These are phyloP conservation scores for Helicocarpus griseus DNA, from an alignment of 2,329 filamentous ascomycete genomes.

Conservation along the genomic window DNA sequence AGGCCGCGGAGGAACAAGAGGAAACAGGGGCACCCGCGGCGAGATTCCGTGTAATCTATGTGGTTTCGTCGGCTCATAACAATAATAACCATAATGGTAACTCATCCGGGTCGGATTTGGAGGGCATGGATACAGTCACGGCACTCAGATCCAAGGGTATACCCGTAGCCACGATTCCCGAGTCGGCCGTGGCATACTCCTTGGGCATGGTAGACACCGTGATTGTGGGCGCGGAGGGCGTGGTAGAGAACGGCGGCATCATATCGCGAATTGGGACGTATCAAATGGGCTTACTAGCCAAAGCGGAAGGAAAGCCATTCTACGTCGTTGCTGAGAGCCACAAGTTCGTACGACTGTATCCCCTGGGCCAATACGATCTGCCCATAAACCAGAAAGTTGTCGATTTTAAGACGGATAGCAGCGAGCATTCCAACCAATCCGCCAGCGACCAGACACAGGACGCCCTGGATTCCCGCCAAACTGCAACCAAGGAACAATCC, in stretches of 20 bases:
- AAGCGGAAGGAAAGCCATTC: conserved; percentile 63
- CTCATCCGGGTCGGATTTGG: conserved; percentile 35
- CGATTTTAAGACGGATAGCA: conserved; percentile 55
- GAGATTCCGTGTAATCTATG: conserved; percentile 76
- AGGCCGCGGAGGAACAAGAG: conserved; percentile 58
- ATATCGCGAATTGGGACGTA: conserved; percentile 80
- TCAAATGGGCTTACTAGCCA: conserved; percentile 75
- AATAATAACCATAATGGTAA: conserved; percentile 18
- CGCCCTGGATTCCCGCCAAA: neutral
- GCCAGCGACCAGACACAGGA: neutral
- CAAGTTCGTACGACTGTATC: conserved; percentile 87
- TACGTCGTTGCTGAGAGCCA: conserved; percentile 93
- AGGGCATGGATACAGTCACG: conserved; percentile 61
- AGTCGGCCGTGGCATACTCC: conserved; percentile 68
- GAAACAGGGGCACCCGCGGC: conserved; percentile 45
- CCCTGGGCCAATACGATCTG: conserved; percentile 69
- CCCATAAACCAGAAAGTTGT: conserved; percentile 70
- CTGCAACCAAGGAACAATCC: conserved; percentile 8
- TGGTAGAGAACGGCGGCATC: conserved; percentile 88
- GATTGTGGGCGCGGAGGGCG: conserved; percentile 65
- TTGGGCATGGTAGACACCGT: conserved; percentile 63
- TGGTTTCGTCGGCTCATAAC: conserved; percentile 37
- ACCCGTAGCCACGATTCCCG: conserved; percentile 70
- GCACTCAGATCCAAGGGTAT: conserved; percentile 64
- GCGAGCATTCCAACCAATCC: conserved; percentile 6